Percentiles rank a stretch among this genome's conserved stretches.
phyloP scores from a whole-genome alignment of 352 stramenopile species.

The Pythium phragmiticola region DNA sequence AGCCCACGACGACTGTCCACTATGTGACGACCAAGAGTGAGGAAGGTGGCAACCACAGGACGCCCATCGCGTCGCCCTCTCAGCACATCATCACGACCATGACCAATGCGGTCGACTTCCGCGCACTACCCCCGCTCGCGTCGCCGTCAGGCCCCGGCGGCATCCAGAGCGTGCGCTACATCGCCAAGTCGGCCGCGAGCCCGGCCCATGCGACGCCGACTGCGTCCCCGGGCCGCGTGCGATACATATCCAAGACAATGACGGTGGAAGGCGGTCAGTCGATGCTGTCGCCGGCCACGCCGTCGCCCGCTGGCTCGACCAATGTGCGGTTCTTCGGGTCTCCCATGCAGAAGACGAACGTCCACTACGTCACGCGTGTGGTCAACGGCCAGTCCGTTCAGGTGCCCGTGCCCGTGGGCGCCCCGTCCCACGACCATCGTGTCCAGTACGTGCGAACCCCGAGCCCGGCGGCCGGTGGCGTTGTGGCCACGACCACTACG shows the following conservation, averaged over 20 bases:
- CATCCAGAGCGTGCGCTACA: slow-evolving; percentile 10
- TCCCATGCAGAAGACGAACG: slow-evolving; percentile 5
- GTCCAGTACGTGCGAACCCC: slow-evolving; percentile 15
- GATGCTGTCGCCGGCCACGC: slow-evolving; percentile 2
- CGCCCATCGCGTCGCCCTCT: not conserved
- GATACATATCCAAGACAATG: slow-evolving; percentile 1
- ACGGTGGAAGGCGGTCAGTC: slow-evolving; percentile 3
- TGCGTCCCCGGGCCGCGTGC: slow-evolving; percentile 2
- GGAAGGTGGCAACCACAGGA: slow-evolving; percentile 5
- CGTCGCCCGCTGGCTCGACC: slow-evolving; percentile 1
- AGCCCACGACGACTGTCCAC: not conserved
- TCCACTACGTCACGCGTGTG: slow-evolving; percentile 19
- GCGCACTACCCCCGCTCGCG: not conserved
- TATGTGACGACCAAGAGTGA: slow-evolving; percentile 15
- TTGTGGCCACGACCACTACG: too few species aligned
- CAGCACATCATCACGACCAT: not conserved
- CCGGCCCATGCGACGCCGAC: not conserved
- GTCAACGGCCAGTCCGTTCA: slow-evolving; percentile 20
- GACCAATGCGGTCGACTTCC: not conserved
- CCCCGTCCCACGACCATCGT: slow-evolving; percentile 10
- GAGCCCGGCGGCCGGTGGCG: not conserved
- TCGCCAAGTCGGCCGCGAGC: slow-evolving; percentile 4
- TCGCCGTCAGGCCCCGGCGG: not conserved
- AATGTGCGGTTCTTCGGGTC: slow-evolving; percentile 17
- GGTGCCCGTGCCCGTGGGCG: slow-evolving; percentile 13